Base-by-base conservation (phyloP, 768 basidiomycete genomes). In the Infundibulicybe gibba region DNA sequence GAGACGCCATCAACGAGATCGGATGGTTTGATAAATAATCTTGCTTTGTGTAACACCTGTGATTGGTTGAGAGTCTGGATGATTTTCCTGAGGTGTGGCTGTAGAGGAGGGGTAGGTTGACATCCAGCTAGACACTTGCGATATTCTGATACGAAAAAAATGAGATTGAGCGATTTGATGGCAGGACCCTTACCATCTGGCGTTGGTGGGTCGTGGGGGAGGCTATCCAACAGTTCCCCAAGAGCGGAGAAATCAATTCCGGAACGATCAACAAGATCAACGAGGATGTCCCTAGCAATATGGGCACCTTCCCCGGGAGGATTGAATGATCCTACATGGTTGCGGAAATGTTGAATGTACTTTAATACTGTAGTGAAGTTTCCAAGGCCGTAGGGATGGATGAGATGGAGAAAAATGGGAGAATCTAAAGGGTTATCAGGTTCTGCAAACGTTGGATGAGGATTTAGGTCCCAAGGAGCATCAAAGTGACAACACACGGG, bases 1-100 rank as follows among this genome's bases (percentile, higher is more conserved):
- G 72, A 60, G 16, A 81, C 61, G 6, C 81, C 83, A 54, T 87
- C 84, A 5, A 86, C 67, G n/a, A 90, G 74, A 51, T 90, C 85
- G 9, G 61, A 66, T 2, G 86, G 75, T 57, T 85, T 88, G 59
- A 91, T 76, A 57, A 90, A 90, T 32, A 90, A 67, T 8, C 71
- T 74, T 1, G 86, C 67, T 55, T 84, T 86, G 63, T 84, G 74
- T 33, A 90, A 61, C n/a, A 78, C 66, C 0, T 70, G 49, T 0
- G 81, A 72, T 16, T 66, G 59, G 3, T 70, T 66, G 20, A 91
- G 63, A 37, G 68, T 72, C 32, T 66, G 62, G 19, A 83, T 63
- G 35, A 72, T 59, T 49, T 66, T 72, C 45, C 61, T 68, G 30
- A 86, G 58, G 39, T 67, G 54, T 2, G 62, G 56, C 40, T 68